Evolutionary conservation across 345 rosid genomes (phyloP), one percentile per base, ranked within the genome.

Genomic region (Salix udensis): DNA sequence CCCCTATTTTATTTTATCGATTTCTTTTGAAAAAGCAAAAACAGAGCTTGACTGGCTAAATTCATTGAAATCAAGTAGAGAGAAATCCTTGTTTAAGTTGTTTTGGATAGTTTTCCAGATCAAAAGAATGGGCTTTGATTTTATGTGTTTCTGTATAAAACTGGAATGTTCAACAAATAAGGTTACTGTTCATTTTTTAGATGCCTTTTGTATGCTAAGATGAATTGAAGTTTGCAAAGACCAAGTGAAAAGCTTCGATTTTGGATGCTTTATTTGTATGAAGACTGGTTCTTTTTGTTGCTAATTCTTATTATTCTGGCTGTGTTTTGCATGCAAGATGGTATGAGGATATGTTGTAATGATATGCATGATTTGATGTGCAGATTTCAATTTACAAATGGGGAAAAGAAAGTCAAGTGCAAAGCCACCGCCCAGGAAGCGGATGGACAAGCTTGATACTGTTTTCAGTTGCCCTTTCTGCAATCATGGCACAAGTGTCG

Each of bases 371-470:
- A 37, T 44, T 73, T 42, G 65, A 24, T 52, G 48, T 39, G 30
- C 19, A 73, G 76, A 5, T 58, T 73, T 9, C 55, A 21, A 55
- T 73, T 75, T 71, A 67, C 7, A 69, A 60, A 96, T 96, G 99
- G 99, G 99, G 62, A 96, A 93, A 88, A 92, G 99, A 86, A 93
- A 95, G 84, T 93, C 98, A 12, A 89, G 90, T 72, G 97, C 97
- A 48, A 95, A 95, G 94, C 97, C 98, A 18, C 90, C 98, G 23
- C 89, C 98, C 4, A 92, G 89, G 76, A 96, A 96, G 88, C 80
- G 97, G 58, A 93, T 84, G 92, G 98, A 93, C 85, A 95, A 89
- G 88, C 99, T 93, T 58, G 98, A 96, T 75, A 96, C 98, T 14
- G 86, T 93, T 65, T 96, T 96, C 83, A 90, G 97, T 60, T 96